Conservation (phyloP, 441 rosid genomes). For the Pelargonium citronellum region DNA sequence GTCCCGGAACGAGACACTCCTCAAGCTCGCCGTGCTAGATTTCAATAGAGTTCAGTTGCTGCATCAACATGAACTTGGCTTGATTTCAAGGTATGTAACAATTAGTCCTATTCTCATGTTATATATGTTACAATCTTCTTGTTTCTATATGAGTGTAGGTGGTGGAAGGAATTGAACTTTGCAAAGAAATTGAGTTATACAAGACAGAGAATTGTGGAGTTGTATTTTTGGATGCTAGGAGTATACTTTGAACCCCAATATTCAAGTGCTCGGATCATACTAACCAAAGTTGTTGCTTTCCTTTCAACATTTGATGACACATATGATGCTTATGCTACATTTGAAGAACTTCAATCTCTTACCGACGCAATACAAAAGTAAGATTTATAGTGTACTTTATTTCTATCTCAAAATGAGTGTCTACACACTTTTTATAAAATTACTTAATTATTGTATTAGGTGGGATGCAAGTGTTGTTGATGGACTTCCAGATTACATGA, state of each 20-base stretch:
- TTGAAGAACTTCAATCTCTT: slow-evolving; percentile 22
- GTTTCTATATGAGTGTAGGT: slow-evolving; percentile 6
- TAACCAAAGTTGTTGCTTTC: slow-evolving; percentile 12
- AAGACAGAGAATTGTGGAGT: slow-evolving; percentile 24
- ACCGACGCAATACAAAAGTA: slow-evolving; percentile 26
- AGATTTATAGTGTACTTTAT: not conserved
- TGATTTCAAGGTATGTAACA: slow-evolving; percentile 3
- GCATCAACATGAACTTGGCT: slow-evolving; percentile 17
- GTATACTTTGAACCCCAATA: slow-evolving; percentile 29
- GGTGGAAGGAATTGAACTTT: slow-evolving; percentile 24
- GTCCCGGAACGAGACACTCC: slow-evolving; percentile 10
- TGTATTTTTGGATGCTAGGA: slow-evolving; percentile 26
- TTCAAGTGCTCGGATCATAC: slow-evolving; percentile 9
- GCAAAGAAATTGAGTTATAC: slow-evolving; percentile 16
- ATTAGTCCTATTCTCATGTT: not conserved
- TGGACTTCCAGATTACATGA: slow-evolving; percentile 33
- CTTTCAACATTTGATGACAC: slow-evolving; percentile 18
- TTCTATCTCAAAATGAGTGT: not conserved
- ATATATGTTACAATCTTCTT: too few relatives aligned
- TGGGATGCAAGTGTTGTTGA: slow-evolving; percentile 28
- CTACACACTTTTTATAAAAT: not conserved
- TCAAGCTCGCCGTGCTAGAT: slow-evolving; percentile 19
- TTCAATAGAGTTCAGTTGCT: slow-evolving; percentile 19
- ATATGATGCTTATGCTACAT: slow-evolving; percentile 21
- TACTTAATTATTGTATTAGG: slow-evolving; percentile 13